These are phyloP conservation scores for Mycena chlorophos DNA, from an alignment of 768 basidiomycete genomes.

Conservation along the genomic window DNA sequence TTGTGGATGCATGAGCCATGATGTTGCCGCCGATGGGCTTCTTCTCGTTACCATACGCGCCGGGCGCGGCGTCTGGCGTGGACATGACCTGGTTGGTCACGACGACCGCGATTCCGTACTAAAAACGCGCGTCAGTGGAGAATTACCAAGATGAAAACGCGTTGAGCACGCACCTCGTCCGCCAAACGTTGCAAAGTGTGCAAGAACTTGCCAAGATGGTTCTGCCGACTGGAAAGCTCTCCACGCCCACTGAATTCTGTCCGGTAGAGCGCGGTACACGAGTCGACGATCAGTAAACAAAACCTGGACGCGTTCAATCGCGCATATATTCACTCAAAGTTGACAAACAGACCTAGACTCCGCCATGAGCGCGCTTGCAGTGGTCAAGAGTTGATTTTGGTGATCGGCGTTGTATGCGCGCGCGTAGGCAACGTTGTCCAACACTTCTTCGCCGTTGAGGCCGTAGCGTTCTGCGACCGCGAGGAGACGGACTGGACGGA, in stretches of 20 bases:
- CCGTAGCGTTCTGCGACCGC: constrained; percentile 95
- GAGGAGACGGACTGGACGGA: constrained; percentile 92
- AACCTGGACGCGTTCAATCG: constrained; percentile 58
- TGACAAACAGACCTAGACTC: constrained; percentile 89
- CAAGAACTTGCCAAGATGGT: constrained; percentile 93
- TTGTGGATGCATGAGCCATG: constrained; percentile 98
- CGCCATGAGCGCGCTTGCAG: constrained; percentile 97
- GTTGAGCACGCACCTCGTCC: constrained; percentile 79
- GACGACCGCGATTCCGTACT: constrained; percentile 98
- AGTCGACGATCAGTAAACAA: constrained; percentile 94
- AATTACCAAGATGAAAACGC: not conserved
- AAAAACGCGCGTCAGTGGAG: constrained; percentile 8
- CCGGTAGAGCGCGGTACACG: constrained; percentile 91
- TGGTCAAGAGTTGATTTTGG: constrained; percentile 84
- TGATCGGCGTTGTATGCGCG: constrained; percentile 99
- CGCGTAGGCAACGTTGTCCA: constrained; percentile 98
- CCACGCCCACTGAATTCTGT: constrained; percentile 96
- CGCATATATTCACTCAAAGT: constrained; percentile 25
- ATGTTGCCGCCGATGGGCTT: constrained; percentile 99
- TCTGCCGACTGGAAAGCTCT: constrained; percentile 92
- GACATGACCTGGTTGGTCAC: constrained; percentile 99
- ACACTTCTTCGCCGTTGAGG: constrained; percentile 95
- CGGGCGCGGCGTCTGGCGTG: constrained; percentile 92
- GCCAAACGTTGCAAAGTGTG: constrained; percentile 90
- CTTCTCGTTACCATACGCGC: constrained; percentile 90